Percentiles rank a stretch among this genome's conserved stretches.
These are phyloP conservation scores for Nemania bipapillata DNA, from an alignment of 2,329 filamentous ascomycete species.

Conservation along the genomic window DNA sequence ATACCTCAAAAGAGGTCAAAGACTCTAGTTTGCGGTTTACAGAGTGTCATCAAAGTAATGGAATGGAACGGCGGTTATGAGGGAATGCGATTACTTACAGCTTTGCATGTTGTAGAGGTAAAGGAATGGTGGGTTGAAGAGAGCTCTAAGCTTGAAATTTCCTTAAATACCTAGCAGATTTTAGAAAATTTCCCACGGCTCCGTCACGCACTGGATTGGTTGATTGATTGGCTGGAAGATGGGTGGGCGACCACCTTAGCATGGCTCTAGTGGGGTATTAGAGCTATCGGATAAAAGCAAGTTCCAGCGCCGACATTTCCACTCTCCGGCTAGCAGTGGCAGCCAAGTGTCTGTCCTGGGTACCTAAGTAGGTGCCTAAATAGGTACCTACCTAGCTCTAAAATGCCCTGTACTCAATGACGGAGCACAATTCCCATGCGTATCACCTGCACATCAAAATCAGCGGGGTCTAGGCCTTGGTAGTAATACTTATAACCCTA, in stretches of 20 bases:
- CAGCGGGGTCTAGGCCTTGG: not conserved
- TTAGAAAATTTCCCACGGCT: conserved; percentile 35
- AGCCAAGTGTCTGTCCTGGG: not conserved
- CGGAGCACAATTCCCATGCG: conserved; percentile 17
- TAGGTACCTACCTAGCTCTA: not conserved
- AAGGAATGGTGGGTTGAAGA: conserved; percentile 12
- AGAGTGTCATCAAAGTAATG: conserved; percentile 75
- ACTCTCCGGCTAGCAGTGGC: conserved; percentile 18
- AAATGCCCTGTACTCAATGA: not conserved
- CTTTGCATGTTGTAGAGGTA: conserved; percentile 30
- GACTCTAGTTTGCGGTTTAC: conserved; percentile 89
- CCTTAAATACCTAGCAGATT: conserved; percentile 28
- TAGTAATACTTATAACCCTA: not conserved
- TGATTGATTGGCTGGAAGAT: conserved; percentile 27
- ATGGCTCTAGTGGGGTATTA: not conserved
- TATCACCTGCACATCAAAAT: conserved; percentile 29
- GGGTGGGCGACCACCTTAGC: not conserved
- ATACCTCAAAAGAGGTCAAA: conserved; percentile 82
- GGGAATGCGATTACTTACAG: conserved; percentile 32
- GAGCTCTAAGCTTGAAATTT: conserved; percentile 29
- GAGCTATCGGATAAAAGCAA: conserved; percentile 28
- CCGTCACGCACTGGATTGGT: conserved; percentile 9
- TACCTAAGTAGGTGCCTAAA: not conserved
- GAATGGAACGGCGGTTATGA: not conserved
- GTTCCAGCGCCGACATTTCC: conserved; percentile 2